Base-by-base conservation (phyloP, 192 early-diverging fungal genomes). In the Kickxella alabastrina region DNA sequence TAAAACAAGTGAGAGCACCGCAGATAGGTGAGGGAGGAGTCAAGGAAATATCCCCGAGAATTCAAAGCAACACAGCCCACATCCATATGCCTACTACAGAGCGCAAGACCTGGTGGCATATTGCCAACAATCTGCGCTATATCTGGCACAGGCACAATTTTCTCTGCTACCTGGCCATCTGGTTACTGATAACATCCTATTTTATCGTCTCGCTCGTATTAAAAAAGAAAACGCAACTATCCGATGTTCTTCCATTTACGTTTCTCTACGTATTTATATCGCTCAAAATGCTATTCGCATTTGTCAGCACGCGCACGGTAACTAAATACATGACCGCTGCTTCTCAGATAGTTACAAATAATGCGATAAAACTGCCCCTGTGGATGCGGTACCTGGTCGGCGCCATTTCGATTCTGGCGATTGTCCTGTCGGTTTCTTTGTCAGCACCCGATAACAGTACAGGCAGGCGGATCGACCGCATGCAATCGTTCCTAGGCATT, bases 401-500 rank as follows among this genome's bases (percentile, higher is more conserved):
- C n/a, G 76, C 80, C 29, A 49, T 59, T n/a, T 52, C 77, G 22
- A 65, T 87, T 10, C 63, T 90, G 35, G 71, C 80, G 34, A 68
- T 81, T 31, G 50, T 85, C 18, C 66, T 82, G 14, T 71, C 66
- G 3, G 61, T 77, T 17, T 70, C 80, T 0, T 45, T 75, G 31
- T 28, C 56, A 1, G 37, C 62, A 12, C 52, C 65, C 5, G 48
- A 59, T 15, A 75, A 68, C 40, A 48, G 49, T 1, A 31, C 50
- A 7, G 82, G 83, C 31, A 87, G 69, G 35, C 84, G 87, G 31
- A 63, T 83, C 34, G 75, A 87, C 48, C 81, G 90, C 14, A 44
- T 91, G 57, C 89, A 92, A 73, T 85, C 87, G 19, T 65, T 89
- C 38, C 75, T 80, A 48, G 90, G 92, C 22, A 65, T 92, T 32